A percentile compares a stretch with the other conserved stretches of the same genome.
Conservation (phyloP, 768 basidiomycete species). For the Thelephora aurantiotincta region DNA sequence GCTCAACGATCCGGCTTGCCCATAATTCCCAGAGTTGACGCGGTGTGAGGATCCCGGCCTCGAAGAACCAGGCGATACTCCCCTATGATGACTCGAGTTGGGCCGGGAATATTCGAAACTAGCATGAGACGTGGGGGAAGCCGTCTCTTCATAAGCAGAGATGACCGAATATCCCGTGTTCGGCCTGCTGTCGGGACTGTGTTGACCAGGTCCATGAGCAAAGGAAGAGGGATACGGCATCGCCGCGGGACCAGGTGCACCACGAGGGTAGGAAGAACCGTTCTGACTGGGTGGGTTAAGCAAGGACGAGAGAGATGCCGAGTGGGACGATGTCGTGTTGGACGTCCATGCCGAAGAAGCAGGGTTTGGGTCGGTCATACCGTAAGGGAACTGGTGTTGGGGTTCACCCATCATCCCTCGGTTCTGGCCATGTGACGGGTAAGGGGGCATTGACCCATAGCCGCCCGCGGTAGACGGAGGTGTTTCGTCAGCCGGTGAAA, state of each 20-base stretch:
- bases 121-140: constrained; percentile 25
- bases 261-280: constrained; percentile 50
- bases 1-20: constrained; percentile 32
- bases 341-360: constrained; percentile 17
- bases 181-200: constrained; percentile 78
- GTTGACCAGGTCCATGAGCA: constrained; percentile 51
- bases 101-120: constrained; percentile 51
- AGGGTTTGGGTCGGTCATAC: constrained; percentile 44
- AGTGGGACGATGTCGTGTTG: constrained; percentile 42
- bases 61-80: constrained; percentile 44
- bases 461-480: constrained; percentile 31
- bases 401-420: constrained; percentile 23
- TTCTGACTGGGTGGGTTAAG: constrained; percentile 51
- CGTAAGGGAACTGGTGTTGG: constrained; percentile 48
- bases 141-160: constrained; percentile 54
- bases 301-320: constrained; percentile 57
- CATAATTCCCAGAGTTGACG: constrained; percentile 26
- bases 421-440: constrained; percentile 17
- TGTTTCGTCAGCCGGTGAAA: constrained; percentile 59
- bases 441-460: constrained; percentile 17
- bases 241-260: constrained; percentile 14
- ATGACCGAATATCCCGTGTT: constrained; percentile 80
- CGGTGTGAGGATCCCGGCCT: constrained; percentile 59
- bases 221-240: constrained; percentile 27
- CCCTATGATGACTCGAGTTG: constrained; percentile 50